phyloP scores from a whole-genome alignment of 2,329 filamentous ascomycete genomes.

The Calonectria hawksworthii region DNA sequence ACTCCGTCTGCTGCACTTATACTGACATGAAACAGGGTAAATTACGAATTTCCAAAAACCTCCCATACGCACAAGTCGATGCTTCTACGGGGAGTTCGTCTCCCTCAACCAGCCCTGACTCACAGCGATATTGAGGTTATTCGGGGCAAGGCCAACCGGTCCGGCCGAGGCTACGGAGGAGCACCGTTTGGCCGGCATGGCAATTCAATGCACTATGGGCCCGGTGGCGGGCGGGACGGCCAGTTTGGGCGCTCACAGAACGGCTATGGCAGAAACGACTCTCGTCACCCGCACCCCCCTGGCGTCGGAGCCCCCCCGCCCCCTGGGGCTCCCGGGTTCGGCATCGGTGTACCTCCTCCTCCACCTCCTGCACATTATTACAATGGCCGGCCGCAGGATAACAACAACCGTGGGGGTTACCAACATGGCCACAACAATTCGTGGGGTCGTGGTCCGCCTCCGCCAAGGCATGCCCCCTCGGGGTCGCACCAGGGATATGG shows the following conservation, averaged over 20 bases:
- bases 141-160: constrained; percentile 73
- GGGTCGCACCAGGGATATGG: constrained; percentile 38
- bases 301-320: constrained; percentile 49
- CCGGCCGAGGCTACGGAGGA: constrained; percentile 48
- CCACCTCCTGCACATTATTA: constrained; percentile 46
- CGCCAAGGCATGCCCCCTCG: constrained; percentile 28
- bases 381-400: constrained; percentile 34
- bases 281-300: constrained; percentile 28
- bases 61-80: constrained; percentile 90
- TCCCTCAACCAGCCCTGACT: constrained; percentile 80
- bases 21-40: constrained; percentile 71
- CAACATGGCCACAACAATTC: constrained; percentile 37
- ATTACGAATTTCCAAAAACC: constrained; percentile 85
- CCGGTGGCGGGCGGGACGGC: constrained; percentile 39
- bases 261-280: constrained; percentile 37
- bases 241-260: constrained; percentile 39
- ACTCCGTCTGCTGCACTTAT: neutral
- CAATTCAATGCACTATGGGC: constrained; percentile 48
- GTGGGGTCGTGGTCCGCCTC: constrained; percentile 31
- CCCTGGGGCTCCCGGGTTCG: constrained; percentile 51
- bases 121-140: constrained; percentile 82
- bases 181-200: constrained; percentile 43
- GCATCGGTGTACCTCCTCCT: constrained; percentile 51
- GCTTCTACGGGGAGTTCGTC: constrained; percentile 86
- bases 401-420: constrained; percentile 33